These are phyloP conservation scores for Pyrenophora seminiperda DNA, from an alignment of 2,329 filamentous ascomycete genomes.

Conservation along the genomic window DNA sequence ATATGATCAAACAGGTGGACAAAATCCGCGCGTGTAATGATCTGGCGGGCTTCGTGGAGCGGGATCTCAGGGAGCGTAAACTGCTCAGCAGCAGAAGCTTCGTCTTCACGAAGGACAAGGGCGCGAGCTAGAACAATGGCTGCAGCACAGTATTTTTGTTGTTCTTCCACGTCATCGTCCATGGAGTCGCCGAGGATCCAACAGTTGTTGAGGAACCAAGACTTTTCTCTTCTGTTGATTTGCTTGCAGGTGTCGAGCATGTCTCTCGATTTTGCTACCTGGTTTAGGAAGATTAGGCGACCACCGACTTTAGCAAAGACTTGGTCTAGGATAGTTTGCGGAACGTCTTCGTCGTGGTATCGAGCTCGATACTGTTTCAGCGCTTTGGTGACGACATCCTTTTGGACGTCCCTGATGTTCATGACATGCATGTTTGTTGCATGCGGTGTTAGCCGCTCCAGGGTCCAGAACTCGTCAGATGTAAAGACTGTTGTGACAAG, in stretches of 20 bases:
- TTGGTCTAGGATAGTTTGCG: conserved; percentile 65
- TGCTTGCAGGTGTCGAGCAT: conserved; percentile 79
- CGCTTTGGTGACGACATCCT: conserved; percentile 73
- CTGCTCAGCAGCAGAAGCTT: conserved; percentile 62
- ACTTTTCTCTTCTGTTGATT: conserved; percentile 72
- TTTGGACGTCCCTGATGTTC: conserved; percentile 79
- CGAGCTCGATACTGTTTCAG: conserved; percentile 75
- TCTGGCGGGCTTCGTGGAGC: conserved; percentile 58
- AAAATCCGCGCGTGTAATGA: conserved; percentile 95
- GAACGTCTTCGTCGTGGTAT: conserved; percentile 69
- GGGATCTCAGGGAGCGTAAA: conserved; percentile 76
- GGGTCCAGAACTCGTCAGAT: conserved; percentile 97
- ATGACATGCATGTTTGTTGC: conserved; percentile 93
- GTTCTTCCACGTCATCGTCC: conserved; percentile 98
- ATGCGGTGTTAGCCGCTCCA: conserved; percentile 88
- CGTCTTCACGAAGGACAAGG: conserved; percentile 78
- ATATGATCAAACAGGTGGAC: conserved; percentile 88
- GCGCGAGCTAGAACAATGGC: conserved; percentile 90
- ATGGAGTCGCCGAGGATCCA: conserved; percentile 76
- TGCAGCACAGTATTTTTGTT: conserved; percentile 93
- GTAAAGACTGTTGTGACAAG: conserved; percentile 93
- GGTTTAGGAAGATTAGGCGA: conserved; percentile 82
- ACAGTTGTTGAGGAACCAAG: conserved; percentile 78
- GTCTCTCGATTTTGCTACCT: conserved; percentile 79
- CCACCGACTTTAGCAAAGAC: conserved; percentile 91